Base-by-base conservation (phyloP, 75 land plant species). In the Gnetum montanum region DNA sequence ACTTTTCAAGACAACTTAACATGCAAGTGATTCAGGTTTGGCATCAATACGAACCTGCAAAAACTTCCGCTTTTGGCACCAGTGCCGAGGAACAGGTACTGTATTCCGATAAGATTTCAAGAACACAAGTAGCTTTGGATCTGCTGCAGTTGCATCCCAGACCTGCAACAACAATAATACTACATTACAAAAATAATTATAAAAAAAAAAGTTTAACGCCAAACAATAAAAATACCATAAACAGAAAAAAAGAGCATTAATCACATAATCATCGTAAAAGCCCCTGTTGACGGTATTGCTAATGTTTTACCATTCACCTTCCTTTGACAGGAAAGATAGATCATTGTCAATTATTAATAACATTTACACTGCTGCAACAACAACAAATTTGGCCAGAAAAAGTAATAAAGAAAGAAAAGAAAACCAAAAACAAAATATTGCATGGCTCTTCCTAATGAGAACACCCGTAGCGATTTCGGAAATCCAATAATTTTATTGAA, bases 71-170 rank as follows among this genome's bases (percentile, higher is more conserved):
- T 94, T 94, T 54, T 94, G 98, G 70, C 84, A 95, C 99, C 99
- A 95, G 65, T 95, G 99, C 52, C 99, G 66, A 60, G 99, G 99
- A n/a, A 95, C 99, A 58, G 99, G 96, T 46, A 95, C 99, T 61
- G 97, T 90, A 48, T 95, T 95, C 44, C 97, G 68, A 57, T 94
- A 94, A 13, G 97, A 76, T 53, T 94, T 94, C 66, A 94, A 56
- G 63, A 50, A 94, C 40, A 94, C 98, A 49, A 94, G 74, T 61
- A 90, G 66, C 74, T 88, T 86, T 27, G 99, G 99, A 62, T 95
- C 99, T 34, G 99, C 76, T 26, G 97, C 80, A 48, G 99, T 95
- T 46, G 99, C 99, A 76, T 95, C 99, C 99, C 99, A 95, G 0
- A 95, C 88, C 99, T 95, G 67, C 27, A 33, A 34, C 25, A 34